phyloP scores from a whole-genome alignment of 139 green algal genomes.

The Coelastrella sp. region DNA sequence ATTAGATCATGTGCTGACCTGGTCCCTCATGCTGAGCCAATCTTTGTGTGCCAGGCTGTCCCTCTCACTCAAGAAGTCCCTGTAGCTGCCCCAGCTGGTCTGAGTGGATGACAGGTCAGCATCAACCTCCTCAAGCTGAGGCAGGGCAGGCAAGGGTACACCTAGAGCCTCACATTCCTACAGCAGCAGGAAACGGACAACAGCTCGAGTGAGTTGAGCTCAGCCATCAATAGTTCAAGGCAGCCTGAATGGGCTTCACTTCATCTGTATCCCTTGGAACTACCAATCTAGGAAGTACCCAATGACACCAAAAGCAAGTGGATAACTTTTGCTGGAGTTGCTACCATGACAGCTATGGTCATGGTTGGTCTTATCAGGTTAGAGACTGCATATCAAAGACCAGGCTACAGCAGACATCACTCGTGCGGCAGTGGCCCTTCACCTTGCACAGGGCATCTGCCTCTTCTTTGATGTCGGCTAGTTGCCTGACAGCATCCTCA shows the following conservation, averaged over 20 bases:
- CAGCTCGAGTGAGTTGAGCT: not conserved
- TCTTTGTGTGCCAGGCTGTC: slow-evolving; percentile 74
- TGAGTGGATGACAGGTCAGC: slow-evolving; percentile 70
- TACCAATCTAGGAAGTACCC: too few relatives aligned
- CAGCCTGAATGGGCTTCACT: too few relatives aligned
- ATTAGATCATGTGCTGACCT: slow-evolving; percentile 43
- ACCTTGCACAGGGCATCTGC: slow-evolving; percentile 65
- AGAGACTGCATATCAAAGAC: not conserved
- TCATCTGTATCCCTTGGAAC: too few relatives aligned
- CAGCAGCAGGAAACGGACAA: not conserved
- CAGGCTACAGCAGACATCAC: not conserved
- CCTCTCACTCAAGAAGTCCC: slow-evolving; percentile 71
- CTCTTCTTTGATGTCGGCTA: slow-evolving; percentile 68
- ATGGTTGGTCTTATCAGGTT: too few relatives aligned
- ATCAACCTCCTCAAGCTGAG: slow-evolving; percentile 65
- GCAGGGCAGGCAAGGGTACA: slow-evolving; percentile 68
- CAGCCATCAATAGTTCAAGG: too few relatives aligned
- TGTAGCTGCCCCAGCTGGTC: slow-evolving; percentile 41
- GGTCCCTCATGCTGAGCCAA: slow-evolving; percentile 79
- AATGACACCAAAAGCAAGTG: not conserved
- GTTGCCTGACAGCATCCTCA: slow-evolving; percentile 61
- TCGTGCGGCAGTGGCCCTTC: not conserved
- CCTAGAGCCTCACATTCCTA: slow-evolving; percentile 76
- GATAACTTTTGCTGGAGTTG: not conserved
- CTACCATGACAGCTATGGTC: not conserved